phyloP scores from a whole-genome alignment of 805 yeast species.

The Yarrowia sp. region DNA sequence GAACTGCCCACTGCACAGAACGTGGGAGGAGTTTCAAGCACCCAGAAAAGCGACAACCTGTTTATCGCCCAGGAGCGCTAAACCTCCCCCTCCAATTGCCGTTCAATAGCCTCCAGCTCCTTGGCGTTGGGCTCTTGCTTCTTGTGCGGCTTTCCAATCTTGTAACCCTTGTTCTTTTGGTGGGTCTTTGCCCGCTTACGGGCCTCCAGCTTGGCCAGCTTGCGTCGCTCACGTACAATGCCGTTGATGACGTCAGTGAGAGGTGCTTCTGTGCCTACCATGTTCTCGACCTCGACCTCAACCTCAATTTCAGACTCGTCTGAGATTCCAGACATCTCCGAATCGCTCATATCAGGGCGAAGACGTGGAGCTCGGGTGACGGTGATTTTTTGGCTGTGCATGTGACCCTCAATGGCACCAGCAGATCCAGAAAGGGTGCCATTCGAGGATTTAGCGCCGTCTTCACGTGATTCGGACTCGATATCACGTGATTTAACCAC shows the following conservation, averaged over 20 bases:
- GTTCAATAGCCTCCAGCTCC: slow-evolving; percentile 12
- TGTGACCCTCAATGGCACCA: background rate
- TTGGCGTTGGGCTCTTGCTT: background rate
- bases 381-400: background rate
- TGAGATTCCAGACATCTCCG: slow-evolving; percentile 14
- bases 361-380: background rate
- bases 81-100: background rate
- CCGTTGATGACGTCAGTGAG: slow-evolving; percentile 12
- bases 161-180: background rate
- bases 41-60: no score
- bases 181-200: background rate
- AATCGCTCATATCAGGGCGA: background rate
- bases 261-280: background rate
- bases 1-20: no score
- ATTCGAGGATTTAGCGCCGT: no score
- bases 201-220: slow-evolving; percentile 1
- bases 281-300: background rate
- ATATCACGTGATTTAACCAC: background rate
- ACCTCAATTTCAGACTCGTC: slow-evolving; percentile 1
- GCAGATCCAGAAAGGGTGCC: background rate
- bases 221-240: slow-evolving; percentile 2
- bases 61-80: background rate
- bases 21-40: no score
- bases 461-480: background rate
- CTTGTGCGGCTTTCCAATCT: slow-evolving; percentile 11